Base-by-base conservation (phyloP, 768 basidiomycete genomes). In the Hemileccinum impolitum region DNA sequence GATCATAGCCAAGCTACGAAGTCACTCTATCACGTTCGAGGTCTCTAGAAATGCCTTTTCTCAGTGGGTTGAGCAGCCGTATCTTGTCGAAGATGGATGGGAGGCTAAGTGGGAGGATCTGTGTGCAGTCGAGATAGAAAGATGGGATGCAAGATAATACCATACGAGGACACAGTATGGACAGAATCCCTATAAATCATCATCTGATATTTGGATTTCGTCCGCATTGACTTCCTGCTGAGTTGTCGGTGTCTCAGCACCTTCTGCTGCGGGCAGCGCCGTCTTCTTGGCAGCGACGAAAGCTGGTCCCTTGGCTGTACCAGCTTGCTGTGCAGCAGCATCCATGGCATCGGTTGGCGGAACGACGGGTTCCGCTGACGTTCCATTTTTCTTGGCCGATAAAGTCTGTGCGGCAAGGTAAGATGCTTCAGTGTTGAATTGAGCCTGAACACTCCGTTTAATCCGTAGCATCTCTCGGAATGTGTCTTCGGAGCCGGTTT, bases 401-500 rank as follows among this genome's bases (percentile, higher is more conserved):
- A 87, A 73, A 10, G 94, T 87, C 70, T 96, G 92, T 11, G 94
- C 94, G 8, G 91, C 91, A 47, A 96, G 74, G 68, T 93, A 95
- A 38, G 87, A 88, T 39, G 87, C 89, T 69, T 97, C 95, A 3
- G 96, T 99, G 68, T 99, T 98, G 77, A 96, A 99, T 63, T 94
- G 90, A 23, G 95, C 94, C 70, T 99, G 96, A 14, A 99, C 96
- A 59, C 94, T 94, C 49, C 96, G 84, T 72, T 95, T 96, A 75
- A 98, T 96, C 32, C 94, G 84, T 50, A 93, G 66, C 89, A 91
- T 92, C 72, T 91, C 90, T 54, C 85, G 77, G 84, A 99, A 99
- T 0, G 96, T 99, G 65, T 99, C 96, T 67, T 99, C 96, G 2
- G 92, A 95, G 2, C 96, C 96, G 3, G 94, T 96, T 67, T 98